Conservation (phyloP, 371 early-diverging fungal genomes). For the Lichtheimia corymbifera region DNA sequence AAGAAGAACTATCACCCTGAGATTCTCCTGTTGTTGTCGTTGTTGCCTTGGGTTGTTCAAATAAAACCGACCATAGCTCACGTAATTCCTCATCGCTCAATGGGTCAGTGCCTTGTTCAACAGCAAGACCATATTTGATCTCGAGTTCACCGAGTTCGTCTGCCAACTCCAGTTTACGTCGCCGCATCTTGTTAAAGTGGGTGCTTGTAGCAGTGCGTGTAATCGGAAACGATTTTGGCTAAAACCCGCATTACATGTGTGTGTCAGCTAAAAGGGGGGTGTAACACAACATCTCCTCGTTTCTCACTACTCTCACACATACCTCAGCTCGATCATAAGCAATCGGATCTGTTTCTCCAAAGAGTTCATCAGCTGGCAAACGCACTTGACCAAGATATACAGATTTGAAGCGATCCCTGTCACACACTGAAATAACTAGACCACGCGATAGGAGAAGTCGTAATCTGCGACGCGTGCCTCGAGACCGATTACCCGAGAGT, state of each 20-base stretch:
- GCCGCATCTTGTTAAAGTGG: slow-evolving; percentile 4
- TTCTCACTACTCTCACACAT: not conserved
- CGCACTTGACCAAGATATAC: slow-evolving; percentile 39
- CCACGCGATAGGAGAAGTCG: slow-evolving; percentile 32
- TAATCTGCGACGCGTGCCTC: slow-evolving; percentile 20
- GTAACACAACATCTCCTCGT: not conserved
- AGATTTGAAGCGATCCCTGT: slow-evolving; percentile 44
- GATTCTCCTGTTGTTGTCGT: not conserved
- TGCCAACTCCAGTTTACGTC: slow-evolving; percentile 1
- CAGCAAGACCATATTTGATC: slow-evolving; percentile 9
- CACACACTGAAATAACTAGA: slow-evolving; percentile 32
- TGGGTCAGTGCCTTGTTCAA: not conserved
- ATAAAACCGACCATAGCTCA: slow-evolving; percentile 1
- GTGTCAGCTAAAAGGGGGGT: too few relatives aligned
- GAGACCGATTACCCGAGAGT: slow-evolving; percentile 24
- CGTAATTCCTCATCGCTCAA: slow-evolving; percentile 7
- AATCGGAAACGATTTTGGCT: slow-evolving; percentile 1
- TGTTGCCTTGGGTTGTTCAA: not conserved
- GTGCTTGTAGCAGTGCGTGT: not conserved
- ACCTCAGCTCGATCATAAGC: slow-evolving; percentile 27
- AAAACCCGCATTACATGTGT: too few relatives aligned
- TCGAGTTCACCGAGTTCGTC: slow-evolving; percentile 7
- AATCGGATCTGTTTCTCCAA: slow-evolving; percentile 18
- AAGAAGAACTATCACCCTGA: slow-evolving; percentile 7
- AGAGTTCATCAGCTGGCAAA: slow-evolving; percentile 33